Evolutionary conservation across 1,284 basidiomycete genomes (phyloP).

Genomic region (Papiliotrema flavescens): DNA sequence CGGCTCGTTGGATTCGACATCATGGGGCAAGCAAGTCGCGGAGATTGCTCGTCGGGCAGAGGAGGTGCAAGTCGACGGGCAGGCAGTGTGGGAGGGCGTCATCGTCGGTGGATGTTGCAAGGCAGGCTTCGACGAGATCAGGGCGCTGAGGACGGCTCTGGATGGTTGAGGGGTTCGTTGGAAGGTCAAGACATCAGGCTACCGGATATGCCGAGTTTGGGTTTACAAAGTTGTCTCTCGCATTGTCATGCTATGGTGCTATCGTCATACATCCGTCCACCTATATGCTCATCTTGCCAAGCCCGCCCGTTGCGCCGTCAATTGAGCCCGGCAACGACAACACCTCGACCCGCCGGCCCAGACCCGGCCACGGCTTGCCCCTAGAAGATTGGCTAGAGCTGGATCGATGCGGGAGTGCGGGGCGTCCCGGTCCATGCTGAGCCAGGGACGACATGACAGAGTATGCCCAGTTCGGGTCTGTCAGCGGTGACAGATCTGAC

Average conservation of each 20-base stretch:
- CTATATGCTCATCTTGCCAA: constrained; percentile 3
- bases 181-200: neutral
- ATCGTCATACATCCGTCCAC: neutral
- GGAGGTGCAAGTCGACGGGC: constrained; percentile 10
- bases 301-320: constrained; percentile 4
- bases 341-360: constrained; percentile 51
- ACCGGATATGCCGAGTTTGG: too few species aligned
- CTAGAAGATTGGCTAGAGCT: constrained; percentile 54
- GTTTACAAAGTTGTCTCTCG: neutral
- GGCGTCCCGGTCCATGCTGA: constrained; percentile 1
- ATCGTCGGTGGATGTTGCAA: constrained; percentile 72
- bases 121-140: constrained; percentile 58
- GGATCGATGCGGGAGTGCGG: constrained; percentile 43
- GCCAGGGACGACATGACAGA: constrained; percentile 55
- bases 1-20: constrained; percentile 15
- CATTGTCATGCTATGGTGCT: neutral
- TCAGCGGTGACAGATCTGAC: constrained; percentile 83
- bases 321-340: constrained; percentile 15
- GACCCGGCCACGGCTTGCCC: constrained; percentile 70
- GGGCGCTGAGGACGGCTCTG: constrained; percentile 6
- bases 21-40: constrained; percentile 54
- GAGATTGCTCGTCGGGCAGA: constrained; percentile 33
- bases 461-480: constrained; percentile 82
- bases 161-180: neutral
- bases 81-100: constrained; percentile 55